A percentile compares a stretch with the other conserved stretches of the same genome.
Evolutionary conservation across 257 asterid species (phyloP).

Genomic region (Rehmannia glutinosa): DNA sequence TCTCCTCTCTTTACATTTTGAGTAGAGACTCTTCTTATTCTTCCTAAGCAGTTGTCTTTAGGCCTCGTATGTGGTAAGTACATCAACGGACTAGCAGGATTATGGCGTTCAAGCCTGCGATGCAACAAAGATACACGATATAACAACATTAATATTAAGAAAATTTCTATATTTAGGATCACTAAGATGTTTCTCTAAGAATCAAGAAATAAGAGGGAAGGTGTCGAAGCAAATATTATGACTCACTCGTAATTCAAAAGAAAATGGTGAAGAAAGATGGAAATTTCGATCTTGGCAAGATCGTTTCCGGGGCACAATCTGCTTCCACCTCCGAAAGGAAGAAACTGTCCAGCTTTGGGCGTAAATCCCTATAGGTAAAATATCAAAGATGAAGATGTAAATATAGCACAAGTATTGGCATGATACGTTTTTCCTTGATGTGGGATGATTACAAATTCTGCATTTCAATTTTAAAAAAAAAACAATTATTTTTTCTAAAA

Average conservation of each 20-base stretch:
- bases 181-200: too few relatives aligned
- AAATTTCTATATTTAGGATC: background rate
- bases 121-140: background rate
- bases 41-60: conserved; percentile 71
- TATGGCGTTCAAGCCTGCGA: conserved; percentile 54
- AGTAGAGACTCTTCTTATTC: conserved; percentile 36
- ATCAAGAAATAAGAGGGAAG: too few relatives aligned
- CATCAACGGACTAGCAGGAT: conserved; percentile 52
- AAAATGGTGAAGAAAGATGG: conserved; percentile 83
- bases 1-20: background rate
- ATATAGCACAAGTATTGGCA: background rate
- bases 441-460: too few relatives aligned
- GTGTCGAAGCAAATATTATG: too few relatives aligned
- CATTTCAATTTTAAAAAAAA: too few relatives aligned
- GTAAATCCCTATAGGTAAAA: conserved; percentile 40
- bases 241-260: conserved; percentile 67
- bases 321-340: conserved; percentile 88
- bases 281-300: conserved; percentile 82
- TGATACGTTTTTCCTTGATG: too few relatives aligned
- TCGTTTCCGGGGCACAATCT: conserved; percentile 94
- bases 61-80: conserved; percentile 89
- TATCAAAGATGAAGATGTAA: background rate
- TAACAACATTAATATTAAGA: background rate
- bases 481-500: too few relatives aligned
- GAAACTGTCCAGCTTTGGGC: conserved; percentile 74